Evolutionary conservation across 345 rosid species (phyloP), one percentile per base, ranked within the genome.

Genomic region (Hibiscus tridactylites): DNA sequence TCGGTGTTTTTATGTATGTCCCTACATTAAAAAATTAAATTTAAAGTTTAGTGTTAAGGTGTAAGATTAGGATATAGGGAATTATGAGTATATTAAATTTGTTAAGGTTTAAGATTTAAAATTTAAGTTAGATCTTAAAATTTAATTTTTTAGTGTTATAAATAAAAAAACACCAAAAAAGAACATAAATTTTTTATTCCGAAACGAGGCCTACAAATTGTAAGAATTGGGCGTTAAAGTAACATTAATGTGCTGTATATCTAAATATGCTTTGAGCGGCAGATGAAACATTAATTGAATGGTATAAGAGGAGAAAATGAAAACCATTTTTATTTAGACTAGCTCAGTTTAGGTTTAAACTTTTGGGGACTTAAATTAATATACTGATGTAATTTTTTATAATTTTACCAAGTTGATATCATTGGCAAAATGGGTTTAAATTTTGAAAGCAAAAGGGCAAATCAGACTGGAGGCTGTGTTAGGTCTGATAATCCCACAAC

Each of bases 231-330:
- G 56, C 16, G 17, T 13, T 4, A 50, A 50, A 50, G 56, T 13
- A 50, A 50, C 15, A 13, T 50, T 50, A 50, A 50, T 50, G 56
- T 50, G 6, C 2, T 15, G 56, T 15, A 16, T 16, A 50, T 50
- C 17, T 50, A 50, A 50, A 54, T 1, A 57, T 65, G 68, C 63
- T 53, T 19, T 58, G 68, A 61, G 42, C 8, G 42, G 9, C 42
- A 37, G 2, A 37, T 37, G 63, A 73, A 81, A 75, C 74, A 72
- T 79, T 68, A 42, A 66, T 69, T 62, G 61, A 74, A 68, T 71
- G 71, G 59, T 79, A 42, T 5, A 28, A 24, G 50, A 5, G 66
- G 26, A 58, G 29, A 29, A 46, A 57, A 44, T 42, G 49, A 73
- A 57, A 28, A 17, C 58, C 44, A n/a, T 10, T 29, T 4, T 44